Evolutionary conservation across 768 basidiomycete species (phyloP).

Genomic region (Peribolospora baueri): DNA sequence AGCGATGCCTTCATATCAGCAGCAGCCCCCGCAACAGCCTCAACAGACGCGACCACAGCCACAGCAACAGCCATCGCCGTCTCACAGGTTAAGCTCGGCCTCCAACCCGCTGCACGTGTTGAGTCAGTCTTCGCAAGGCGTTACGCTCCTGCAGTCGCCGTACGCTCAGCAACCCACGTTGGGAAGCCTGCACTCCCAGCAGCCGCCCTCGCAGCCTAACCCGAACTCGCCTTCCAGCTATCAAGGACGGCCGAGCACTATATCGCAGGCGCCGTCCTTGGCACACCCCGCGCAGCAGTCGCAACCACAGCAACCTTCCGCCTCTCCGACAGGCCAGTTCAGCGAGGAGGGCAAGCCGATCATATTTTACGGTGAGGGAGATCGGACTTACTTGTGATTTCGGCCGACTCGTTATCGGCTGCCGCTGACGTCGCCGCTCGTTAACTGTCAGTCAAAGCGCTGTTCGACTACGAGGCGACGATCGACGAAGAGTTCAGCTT

Average conservation of each 20-base stretch:
- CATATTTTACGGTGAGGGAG: constrained; percentile 54
- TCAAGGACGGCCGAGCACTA: background rate
- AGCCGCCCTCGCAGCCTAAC: constrained; percentile 9
- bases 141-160: constrained; percentile 17
- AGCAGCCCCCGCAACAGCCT: constrained; percentile 9
- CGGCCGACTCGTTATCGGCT: background rate
- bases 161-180: constrained; percentile 15
- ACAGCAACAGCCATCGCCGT: constrained; percentile 7
- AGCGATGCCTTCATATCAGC: constrained; percentile 1
- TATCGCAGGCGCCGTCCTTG: too few relatives aligned
- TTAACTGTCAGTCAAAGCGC: constrained; percentile 44
- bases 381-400: constrained; percentile 6
- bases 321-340: constrained; percentile 43
- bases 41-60: constrained; percentile 1
- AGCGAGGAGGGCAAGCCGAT: constrained; percentile 63
- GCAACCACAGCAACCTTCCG: constrained; percentile 20
- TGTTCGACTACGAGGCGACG: constrained; percentile 63
- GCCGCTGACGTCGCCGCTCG: background rate
- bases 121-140: constrained; percentile 8
- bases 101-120: constrained; percentile 15
- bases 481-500: constrained; percentile 91
- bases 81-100: constrained; percentile 13
- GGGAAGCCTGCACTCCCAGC: constrained; percentile 16
- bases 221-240: background rate
- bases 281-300: constrained; percentile 3